Evolutionary conservation across 2,329 filamentous ascomycete species (phyloP).

Genomic region (Thielaviopsis cerberus): DNA sequence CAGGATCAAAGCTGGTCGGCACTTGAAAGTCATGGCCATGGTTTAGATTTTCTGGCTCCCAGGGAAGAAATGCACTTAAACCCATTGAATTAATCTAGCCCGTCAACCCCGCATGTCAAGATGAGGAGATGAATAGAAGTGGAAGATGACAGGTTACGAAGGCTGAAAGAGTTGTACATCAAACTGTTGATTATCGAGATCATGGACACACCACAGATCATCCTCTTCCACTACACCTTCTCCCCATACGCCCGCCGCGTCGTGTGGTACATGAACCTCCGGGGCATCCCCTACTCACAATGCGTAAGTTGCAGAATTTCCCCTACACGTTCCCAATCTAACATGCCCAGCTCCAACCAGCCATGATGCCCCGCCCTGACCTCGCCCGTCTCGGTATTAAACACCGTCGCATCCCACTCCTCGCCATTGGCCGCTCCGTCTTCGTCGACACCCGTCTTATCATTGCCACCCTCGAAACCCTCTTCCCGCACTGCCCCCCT

Average conservation of each 20-base stretch:
- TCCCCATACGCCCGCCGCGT: constrained; percentile 48
- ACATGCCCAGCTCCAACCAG: constrained; percentile 39
- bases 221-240: constrained; percentile 47
- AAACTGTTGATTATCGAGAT: no score
- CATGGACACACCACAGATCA: constrained; percentile 23
- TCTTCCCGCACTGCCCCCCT: constrained; percentile 28
- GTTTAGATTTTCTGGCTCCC: neutral
- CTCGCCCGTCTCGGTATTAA: constrained; percentile 39
- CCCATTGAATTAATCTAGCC: neutral
- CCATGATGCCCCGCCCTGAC: constrained; percentile 47
- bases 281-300: constrained; percentile 46
- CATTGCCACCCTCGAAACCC: constrained; percentile 40
- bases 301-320: constrained; percentile 31
- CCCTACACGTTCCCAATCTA: neutral
- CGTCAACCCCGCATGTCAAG: neutral
- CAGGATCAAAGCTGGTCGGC: neutral
- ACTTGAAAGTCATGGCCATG: neutral
- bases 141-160: no score
- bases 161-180: no score
- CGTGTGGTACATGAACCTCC: constrained; percentile 48
- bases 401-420: constrained; percentile 51
- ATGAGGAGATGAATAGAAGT: neutral
- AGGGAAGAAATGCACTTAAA: neutral
- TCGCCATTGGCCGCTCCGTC: constrained; percentile 47
- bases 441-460: constrained; percentile 56